A percentile compares a stretch with the other conserved stretches of the same genome.
Evolutionary conservation across 331 rosid genomes (phyloP).

Genomic region (Quercus phellos): DNA sequence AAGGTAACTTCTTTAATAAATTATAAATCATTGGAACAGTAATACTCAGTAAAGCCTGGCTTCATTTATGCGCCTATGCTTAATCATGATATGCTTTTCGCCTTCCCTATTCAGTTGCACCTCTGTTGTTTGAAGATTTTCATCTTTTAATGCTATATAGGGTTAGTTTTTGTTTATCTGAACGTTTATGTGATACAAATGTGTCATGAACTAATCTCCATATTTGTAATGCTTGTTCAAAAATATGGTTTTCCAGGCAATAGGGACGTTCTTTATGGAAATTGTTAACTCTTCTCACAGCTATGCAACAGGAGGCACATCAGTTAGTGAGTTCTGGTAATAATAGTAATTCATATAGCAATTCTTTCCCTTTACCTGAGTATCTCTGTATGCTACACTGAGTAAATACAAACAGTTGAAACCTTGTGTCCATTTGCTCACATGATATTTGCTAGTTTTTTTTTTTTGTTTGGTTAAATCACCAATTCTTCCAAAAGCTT

Average conservation of each 20-base stretch:
- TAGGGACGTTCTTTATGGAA: constrained; percentile 66
- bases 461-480: too few relatives aligned
- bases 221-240: background rate
- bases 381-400: background rate
- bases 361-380: constrained; percentile 3
- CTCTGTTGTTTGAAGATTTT: background rate
- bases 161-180: background rate
- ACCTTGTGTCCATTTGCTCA: background rate
- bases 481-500: too few relatives aligned
- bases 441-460: background rate
- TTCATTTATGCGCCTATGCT: background rate
- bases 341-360: background rate
- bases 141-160: background rate
- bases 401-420: background rate
- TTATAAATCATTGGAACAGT: background rate
- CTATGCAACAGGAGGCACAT: constrained; percentile 97
- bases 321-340: constrained; percentile 72
- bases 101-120: background rate
- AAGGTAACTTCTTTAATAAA: constrained; percentile 39
- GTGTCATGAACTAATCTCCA: background rate
- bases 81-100: background rate
- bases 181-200: background rate
- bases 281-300: constrained; percentile 70
- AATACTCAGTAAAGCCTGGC: constrained; percentile 3
- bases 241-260: constrained; percentile 39